Evolutionary conservation across 208 protist genomes (phyloP), one percentile per base, ranked within the genome.

Genomic region (Wallacemonas sp.): DNA sequence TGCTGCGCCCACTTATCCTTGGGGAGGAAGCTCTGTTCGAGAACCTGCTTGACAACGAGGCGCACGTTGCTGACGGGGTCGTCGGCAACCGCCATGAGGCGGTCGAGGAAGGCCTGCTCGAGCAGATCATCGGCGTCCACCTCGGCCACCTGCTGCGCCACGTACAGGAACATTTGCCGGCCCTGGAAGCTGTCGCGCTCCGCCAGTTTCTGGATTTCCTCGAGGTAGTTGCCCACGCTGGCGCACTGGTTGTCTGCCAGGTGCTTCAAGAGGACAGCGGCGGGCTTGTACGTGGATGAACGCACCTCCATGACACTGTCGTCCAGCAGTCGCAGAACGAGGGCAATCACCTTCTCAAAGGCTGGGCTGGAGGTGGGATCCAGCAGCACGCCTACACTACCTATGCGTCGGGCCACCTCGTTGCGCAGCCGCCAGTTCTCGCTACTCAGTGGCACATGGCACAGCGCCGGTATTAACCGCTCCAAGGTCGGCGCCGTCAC

Each of bases 381-480:
- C 2, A 97, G 79, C 38, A 97, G 64, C 38, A 83, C 71, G 8
- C 76, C 91, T 22, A 97, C 82, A 12, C 73, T 68, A 9, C 86
- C 87, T 38, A 97, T 87, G 34, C 90, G 85, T 79, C 93, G 83
- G 41, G 91, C 89, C 37, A 98, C 85, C 52, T 93, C 85, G 63
- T 96, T 94, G 55, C 93, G 87, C 55, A 98, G 73, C 34, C 96
- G 83, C 96, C 96, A 98, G 79, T 97, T 98, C 57, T 97, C 91
- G 36, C 85, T 93, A 59, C 97, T 92, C 10, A 93, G 78, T 22
- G 90, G 83, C 22, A 97, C 83, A 41, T 76, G 58, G 46, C 80
- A 92, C 32, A 98, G 78, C 19, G 88, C 41, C 17, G 78, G 76
- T 2, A 98, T 79, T 39, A 97, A 91, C 5, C 74, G 54, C 36